These are phyloP conservation scores for Lineolata rhizophorae DNA, from an alignment of 495 filamentous ascomycete genomes.

Conservation along the genomic window DNA sequence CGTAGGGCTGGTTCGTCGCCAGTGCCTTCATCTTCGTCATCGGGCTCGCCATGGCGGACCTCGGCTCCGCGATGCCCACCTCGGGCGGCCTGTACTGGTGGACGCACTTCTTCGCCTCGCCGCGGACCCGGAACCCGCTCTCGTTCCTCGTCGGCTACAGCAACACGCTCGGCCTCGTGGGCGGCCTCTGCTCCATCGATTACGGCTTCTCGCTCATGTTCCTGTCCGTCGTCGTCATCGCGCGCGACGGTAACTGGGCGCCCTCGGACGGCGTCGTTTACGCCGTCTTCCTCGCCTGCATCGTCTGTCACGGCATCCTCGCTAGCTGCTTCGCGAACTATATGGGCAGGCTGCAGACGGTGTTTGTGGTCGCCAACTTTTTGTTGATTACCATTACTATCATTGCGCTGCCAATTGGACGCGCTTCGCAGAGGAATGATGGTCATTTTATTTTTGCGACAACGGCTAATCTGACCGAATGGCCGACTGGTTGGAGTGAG, in stretches of 20 bases:
- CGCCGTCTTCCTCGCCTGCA: conserved; percentile 35
- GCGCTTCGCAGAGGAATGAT: conserved; percentile 20
- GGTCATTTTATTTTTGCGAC: conserved; percentile 26
- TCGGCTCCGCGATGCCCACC: conserved; percentile 49
- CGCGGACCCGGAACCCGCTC: conserved; percentile 36
- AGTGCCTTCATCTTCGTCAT: conserved; percentile 41
- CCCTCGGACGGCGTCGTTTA: conserved; percentile 38
- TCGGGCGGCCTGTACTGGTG: conserved; percentile 48
- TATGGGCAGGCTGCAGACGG: conserved; percentile 44
- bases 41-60: conserved; percentile 46
- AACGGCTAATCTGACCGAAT: conserved; percentile 33
- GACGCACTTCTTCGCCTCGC: conserved; percentile 44
- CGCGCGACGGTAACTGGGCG: conserved; percentile 39
- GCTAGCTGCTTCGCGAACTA: conserved; percentile 31
- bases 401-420: conserved; percentile 40
- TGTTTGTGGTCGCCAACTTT: conserved; percentile 40
- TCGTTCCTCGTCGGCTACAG: conserved; percentile 52
- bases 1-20: conserved; percentile 37
- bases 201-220: conserved; percentile 20
- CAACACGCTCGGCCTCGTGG: conserved; percentile 44
- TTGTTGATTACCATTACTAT: conserved; percentile 39
- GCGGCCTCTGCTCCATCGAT: conserved; percentile 28
- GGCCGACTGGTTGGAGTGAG: conserved; percentile 18
- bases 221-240: conserved; percentile 30
- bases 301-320: conserved; percentile 34